Evolutionary conservation across 2,329 filamentous ascomycete species (phyloP).

Genomic region (Xylaria digitata): DNA sequence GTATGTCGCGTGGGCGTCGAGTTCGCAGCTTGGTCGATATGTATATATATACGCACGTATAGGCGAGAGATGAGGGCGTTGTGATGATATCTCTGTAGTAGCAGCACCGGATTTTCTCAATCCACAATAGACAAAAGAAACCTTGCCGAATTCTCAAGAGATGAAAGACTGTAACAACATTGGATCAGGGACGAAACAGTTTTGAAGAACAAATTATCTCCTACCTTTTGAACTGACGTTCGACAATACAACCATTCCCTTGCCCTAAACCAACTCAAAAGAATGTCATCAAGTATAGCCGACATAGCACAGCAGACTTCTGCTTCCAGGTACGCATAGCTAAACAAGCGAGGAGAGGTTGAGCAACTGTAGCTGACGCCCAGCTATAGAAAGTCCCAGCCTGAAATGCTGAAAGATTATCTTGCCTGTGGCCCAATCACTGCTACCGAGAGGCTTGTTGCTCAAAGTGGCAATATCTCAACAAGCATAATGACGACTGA

Average conservation of each 20-base stretch:
- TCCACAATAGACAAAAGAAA: neutral
- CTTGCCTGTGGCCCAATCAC: slow-evolving; percentile 38
- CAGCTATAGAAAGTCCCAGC: slow-evolving; percentile 21
- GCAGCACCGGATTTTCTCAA: neutral
- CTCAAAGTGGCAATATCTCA: slow-evolving; percentile 1
- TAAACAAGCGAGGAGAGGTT: neutral
- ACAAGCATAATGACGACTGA: slow-evolving; percentile 28
- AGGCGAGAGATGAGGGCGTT: neutral
- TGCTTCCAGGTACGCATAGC: slow-evolving; percentile 16
- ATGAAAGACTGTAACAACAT: neutral
- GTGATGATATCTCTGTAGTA: neutral
- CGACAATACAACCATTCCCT: too few species aligned
- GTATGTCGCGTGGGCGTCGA: slow-evolving; percentile 25
- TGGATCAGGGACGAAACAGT: neutral
- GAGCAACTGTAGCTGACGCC: slow-evolving; percentile 11
- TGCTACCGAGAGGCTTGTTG: slow-evolving; percentile 41
- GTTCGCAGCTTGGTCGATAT: slow-evolving; percentile 22
- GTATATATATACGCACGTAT: slow-evolving; percentile 21
- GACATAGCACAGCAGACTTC: slow-evolving; percentile 6
- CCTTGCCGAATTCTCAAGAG: neutral
- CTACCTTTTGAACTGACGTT: neutral
- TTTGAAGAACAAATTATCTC: neutral
- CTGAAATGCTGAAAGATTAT: slow-evolving; percentile 44
- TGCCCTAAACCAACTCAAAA: neutral
- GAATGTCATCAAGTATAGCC: slow-evolving; percentile 18